phyloP scores from a whole-genome alignment of 352 stramenopile species.

The Phytophthora niederhauseri region DNA sequence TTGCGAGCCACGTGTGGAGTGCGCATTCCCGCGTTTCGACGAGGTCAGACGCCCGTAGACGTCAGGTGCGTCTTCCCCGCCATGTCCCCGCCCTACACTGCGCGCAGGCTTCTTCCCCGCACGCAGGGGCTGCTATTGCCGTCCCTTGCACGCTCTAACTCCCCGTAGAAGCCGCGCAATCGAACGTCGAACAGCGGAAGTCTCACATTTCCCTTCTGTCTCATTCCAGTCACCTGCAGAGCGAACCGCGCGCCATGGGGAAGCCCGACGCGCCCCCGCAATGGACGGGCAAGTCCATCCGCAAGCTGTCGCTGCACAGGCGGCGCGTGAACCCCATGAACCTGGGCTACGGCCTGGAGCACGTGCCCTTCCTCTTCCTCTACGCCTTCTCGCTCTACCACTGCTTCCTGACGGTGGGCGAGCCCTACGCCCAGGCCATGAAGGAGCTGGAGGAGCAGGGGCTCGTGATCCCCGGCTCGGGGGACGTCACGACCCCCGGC shows the following conservation, averaged over 20 bases:
- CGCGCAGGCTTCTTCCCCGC: neutral
- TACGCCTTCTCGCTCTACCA: constrained; percentile 78
- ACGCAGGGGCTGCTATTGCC: neutral
- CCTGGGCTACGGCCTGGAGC: constrained; percentile 72
- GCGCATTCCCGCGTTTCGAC: constrained; percentile 26
- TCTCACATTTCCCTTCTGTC: neutral
- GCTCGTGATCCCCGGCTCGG: constrained; percentile 42
- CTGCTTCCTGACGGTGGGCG: constrained; percentile 64
- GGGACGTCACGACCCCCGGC: constrained; percentile 25
- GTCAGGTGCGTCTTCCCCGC: constrained; percentile 11
- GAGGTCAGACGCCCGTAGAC: constrained; percentile 9
- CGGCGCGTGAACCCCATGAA: constrained; percentile 62
- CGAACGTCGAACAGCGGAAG: neutral
- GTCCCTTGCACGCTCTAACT: neutral
- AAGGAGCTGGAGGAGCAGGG: constrained; percentile 70
- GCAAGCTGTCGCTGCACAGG: constrained; percentile 65
- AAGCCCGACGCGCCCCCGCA: constrained; percentile 45
- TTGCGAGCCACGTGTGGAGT: constrained; percentile 20
- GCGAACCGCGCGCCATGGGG: constrained; percentile 34
- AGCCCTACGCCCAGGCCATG: constrained; percentile 80
- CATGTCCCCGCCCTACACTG: neutral
- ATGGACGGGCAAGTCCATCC: constrained; percentile 79
- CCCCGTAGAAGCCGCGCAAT: constrained; percentile 6
- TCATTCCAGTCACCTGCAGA: constrained; percentile 9
- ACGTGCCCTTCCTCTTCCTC: constrained; percentile 69